Percentiles rank a stretch among this genome's conserved stretches.
Conservation (phyloP, 2,329 filamentous ascomycete genomes). For the Colletotrichum sp. region DNA sequence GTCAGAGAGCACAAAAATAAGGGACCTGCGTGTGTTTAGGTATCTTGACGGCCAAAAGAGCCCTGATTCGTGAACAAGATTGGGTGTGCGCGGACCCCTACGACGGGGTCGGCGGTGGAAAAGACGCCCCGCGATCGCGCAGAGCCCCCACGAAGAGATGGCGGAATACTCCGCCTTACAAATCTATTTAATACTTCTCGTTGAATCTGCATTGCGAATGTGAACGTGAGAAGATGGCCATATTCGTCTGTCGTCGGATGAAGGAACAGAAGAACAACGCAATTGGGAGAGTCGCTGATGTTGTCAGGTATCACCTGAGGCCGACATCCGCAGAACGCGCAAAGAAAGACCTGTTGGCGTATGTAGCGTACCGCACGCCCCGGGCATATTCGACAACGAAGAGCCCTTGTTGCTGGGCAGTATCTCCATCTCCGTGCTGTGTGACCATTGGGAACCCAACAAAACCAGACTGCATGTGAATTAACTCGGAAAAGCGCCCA, state of each 20-base stretch:
- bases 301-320: neutral
- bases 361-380: neutral
- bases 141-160: neutral
- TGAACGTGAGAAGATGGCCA: neutral
- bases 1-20: neutral
- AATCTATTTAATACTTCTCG: neutral
- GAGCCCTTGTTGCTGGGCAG: neutral
- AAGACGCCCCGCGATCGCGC: neutral
- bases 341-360: neutral
- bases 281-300: neutral
- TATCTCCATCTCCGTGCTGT: neutral
- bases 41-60: neutral
- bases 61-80: neutral
- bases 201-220: neutral
- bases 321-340: neutral
- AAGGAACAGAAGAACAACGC: neutral
- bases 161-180: neutral
- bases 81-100: neutral
- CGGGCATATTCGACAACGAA: neutral
- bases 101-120: neutral
- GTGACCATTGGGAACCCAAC: neutral
- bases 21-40: neutral
- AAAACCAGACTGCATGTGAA: neutral
- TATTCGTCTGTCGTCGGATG: neutral
- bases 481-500: neutral